These are phyloP conservation scores for Phaeosphaeriaceae sp. DNA, from an alignment of 2,329 filamentous ascomycete genomes.

Conservation along the genomic window DNA sequence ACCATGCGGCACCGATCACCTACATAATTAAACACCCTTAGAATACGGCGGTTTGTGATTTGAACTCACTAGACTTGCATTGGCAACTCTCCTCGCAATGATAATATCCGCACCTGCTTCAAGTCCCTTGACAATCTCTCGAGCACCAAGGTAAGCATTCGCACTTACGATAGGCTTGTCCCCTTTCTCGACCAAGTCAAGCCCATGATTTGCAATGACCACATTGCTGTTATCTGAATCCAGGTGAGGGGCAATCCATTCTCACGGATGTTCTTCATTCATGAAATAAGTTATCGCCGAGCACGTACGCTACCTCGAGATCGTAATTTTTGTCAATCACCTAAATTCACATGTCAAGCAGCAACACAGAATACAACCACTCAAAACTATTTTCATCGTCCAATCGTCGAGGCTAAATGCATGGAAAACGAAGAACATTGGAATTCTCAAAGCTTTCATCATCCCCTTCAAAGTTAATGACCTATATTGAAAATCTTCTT, in stretches of 20 bases:
- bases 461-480: too few relatives aligned
- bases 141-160: conserved; percentile 61
- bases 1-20: conserved; percentile 63
- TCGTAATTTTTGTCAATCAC: conserved; percentile 41
- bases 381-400: too few relatives aligned
- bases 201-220: conserved; percentile 43
- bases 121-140: conserved; percentile 40
- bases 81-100: conserved; percentile 41
- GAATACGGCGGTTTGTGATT: not conserved
- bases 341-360: too few relatives aligned
- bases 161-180: conserved; percentile 53
- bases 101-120: conserved; percentile 44
- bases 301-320: conserved; percentile 55
- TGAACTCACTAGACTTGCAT: conserved; percentile 41
- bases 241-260: conserved; percentile 51
- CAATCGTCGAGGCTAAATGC: too few relatives aligned
- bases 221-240: conserved; percentile 50
- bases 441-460: too few relatives aligned
- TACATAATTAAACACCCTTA: conserved; percentile 3
- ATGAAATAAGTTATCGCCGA: conserved; percentile 54
- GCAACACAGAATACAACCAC: too few relatives aligned
- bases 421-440: too few relatives aligned
- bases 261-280: conserved; percentile 37
- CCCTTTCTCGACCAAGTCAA: conserved; percentile 47
- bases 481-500: too few relatives aligned